phyloP scores from a whole-genome alignment of 2,329 filamentous ascomycete genomes.

The Botrytis elliptica region DNA sequence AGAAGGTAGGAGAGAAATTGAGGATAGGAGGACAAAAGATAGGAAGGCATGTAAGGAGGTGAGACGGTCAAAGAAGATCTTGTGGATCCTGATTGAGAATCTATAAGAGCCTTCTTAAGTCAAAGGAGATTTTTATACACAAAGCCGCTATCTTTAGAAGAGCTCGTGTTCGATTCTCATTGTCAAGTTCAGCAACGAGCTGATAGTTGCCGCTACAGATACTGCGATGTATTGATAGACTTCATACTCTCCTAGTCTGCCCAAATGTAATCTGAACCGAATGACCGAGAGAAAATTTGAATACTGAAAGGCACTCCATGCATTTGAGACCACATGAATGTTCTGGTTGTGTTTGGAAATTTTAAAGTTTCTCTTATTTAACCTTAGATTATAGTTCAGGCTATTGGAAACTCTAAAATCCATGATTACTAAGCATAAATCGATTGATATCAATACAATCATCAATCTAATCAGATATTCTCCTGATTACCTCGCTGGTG shows the following conservation, averaged over 20 bases:
- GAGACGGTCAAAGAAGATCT: not conserved
- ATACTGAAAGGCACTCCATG: not conserved
- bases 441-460: not conserved
- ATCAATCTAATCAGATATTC: not conserved
- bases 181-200: not conserved
- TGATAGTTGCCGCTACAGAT: not conserved
- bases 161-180: not conserved
- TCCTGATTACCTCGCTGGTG: not conserved
- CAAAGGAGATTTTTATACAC: no score
- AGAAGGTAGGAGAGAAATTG: not conserved
- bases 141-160: not conserved
- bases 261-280: not conserved
- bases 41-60: not conserved
- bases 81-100: not conserved
- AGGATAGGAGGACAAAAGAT: not conserved
- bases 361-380: not conserved
- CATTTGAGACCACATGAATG: not conserved
- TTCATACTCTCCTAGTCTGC: not conserved
- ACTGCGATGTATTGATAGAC: not conserved
- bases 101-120: not conserved
- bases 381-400: not conserved
- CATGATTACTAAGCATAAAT: not conserved
- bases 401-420: not conserved
- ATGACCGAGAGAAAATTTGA: not conserved
- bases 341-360: not conserved